These are phyloP conservation scores for Phialemoniopsis sp. DNA, from an alignment of 2,329 filamentous ascomycete species.

Conservation along the genomic window DNA sequence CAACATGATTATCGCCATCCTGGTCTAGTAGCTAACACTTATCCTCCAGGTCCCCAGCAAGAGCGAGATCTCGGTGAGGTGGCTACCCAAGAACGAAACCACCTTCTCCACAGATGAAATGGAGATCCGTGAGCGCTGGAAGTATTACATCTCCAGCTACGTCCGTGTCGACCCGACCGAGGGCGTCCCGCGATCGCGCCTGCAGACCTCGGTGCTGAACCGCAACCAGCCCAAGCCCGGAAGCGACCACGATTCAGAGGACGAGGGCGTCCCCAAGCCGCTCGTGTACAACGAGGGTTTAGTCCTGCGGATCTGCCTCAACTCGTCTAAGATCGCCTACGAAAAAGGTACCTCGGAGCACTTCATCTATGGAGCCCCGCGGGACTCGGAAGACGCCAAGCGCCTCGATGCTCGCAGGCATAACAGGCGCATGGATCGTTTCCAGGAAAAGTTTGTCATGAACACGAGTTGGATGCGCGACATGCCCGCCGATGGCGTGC, in stretches of 20 bases:
- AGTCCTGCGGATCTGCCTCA: constrained; percentile 69
- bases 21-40: constrained; percentile 19
- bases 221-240: constrained; percentile 61
- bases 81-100: constrained; percentile 63
- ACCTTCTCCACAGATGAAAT: constrained; percentile 89
- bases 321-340: constrained; percentile 77
- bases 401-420: constrained; percentile 39
- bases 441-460: constrained; percentile 77
- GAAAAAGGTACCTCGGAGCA: constrained; percentile 66
- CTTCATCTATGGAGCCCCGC: constrained; percentile 51
- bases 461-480: constrained; percentile 79
- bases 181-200: constrained; percentile 60
- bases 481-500: constrained; percentile 71
- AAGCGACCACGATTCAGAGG: constrained; percentile 59
- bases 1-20: not conserved
- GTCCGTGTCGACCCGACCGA: constrained; percentile 86
- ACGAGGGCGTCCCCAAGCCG: constrained; percentile 56
- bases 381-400: constrained; percentile 27
- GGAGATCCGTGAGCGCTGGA: constrained; percentile 79
- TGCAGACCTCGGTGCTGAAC: constrained; percentile 65
- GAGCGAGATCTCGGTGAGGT: constrained; percentile 67
- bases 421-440: constrained; percentile 38
- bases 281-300: constrained; percentile 64
- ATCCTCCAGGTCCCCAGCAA: constrained; percentile 58
- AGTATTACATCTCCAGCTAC: constrained; percentile 92